phyloP scores from a whole-genome alignment of 1,139 yeast genomes.

The Scheffersomyces illinoinensis region DNA sequence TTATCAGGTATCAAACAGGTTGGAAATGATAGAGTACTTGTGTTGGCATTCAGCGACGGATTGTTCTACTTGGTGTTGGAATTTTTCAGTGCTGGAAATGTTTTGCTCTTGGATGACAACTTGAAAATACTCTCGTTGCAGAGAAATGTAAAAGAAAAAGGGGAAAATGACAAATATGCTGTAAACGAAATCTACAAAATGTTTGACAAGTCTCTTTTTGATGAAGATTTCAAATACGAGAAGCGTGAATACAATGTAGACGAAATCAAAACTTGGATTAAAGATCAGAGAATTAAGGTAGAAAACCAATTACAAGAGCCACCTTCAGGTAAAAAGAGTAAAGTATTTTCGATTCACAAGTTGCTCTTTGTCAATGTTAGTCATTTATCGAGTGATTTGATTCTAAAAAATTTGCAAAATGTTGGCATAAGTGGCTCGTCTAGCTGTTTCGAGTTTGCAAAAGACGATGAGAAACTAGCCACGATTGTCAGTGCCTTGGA shows the following conservation, averaged over 20 bases:
- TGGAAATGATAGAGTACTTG: constrained; percentile 76
- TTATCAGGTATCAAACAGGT: constrained; percentile 73
- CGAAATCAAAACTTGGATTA: constrained; percentile 52
- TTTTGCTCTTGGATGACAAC: constrained; percentile 71
- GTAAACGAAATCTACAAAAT: constrained; percentile 70
- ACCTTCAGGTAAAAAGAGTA: constrained; percentile 32
- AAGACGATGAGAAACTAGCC: constrained; percentile 17
- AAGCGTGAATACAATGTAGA: constrained; percentile 27
- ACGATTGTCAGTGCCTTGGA: constrained; percentile 47
- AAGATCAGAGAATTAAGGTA: constrained; percentile 33
- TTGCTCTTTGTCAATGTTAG: constrained; percentile 68
- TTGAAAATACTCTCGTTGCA: constrained; percentile 70
- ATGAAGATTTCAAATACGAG: constrained; percentile 18
- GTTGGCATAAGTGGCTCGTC: constrained; percentile 47
- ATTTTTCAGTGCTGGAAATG: constrained; percentile 93
- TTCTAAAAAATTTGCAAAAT: constrained; percentile 55
- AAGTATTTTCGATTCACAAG: constrained; percentile 67
- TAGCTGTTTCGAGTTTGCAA: constrained; percentile 38
- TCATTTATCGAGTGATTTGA: constrained; percentile 75
- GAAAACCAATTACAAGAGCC: constrained; percentile 8
- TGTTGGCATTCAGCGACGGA: constrained; percentile 81
- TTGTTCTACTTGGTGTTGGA: constrained; percentile 77
- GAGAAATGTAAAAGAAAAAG: constrained; percentile 75
- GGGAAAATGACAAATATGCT: constrained; percentile 59
- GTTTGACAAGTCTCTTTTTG: constrained; percentile 55